Evolutionary conservation across 1,139 yeast genomes (phyloP), one percentile per base, ranked within the genome.

Genomic region (Meyerozyma smithsonii): DNA sequence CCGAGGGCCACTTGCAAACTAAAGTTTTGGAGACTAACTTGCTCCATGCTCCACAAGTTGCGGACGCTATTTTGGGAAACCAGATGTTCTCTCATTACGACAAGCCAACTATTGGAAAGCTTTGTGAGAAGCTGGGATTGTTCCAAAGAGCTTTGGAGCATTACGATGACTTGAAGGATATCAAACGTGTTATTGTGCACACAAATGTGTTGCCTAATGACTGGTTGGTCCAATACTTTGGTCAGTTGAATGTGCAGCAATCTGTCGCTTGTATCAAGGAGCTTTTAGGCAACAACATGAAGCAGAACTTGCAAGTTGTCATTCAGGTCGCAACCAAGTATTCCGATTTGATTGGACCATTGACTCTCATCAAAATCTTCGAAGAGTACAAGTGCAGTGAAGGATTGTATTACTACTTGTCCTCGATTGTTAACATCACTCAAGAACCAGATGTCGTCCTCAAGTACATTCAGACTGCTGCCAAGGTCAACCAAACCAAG

Each of bases 21-120:
- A 81, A 95, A 58, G 81, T 94, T 40, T 77, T 94, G 53, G 98
- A 94, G 66, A 89, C 87, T 51, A 94, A 94, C 63, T 73, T 94
- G 60, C 66, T 87, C 60, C 95, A 90, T 59, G 98, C 98, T 8
- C 99, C 99, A 38, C 98, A 94, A 73, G 98, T 94, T 42, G 99
- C 98, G 34, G 98, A 94, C 66, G 99, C 99, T 15, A 94, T 92
- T 50, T 76, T 92, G 57, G 97, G 97, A 45, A 92, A 92, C 64
- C 83, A 84, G 46, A 90, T 92, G 89, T 94, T 94, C 67, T 81
- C 92, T 49, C 97, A 90, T 59, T 92, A 88, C 63, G 98, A 92
- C 64, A 86, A 88, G 54, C 90, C 95, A 52, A 82, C 94, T 34
- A 83, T 92, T 59, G 98, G 97, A 24, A 78, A 83, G 47, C 75